Conservation (phyloP, 192 early-diverging fungal genomes). For the Backusella sp. region DNA sequence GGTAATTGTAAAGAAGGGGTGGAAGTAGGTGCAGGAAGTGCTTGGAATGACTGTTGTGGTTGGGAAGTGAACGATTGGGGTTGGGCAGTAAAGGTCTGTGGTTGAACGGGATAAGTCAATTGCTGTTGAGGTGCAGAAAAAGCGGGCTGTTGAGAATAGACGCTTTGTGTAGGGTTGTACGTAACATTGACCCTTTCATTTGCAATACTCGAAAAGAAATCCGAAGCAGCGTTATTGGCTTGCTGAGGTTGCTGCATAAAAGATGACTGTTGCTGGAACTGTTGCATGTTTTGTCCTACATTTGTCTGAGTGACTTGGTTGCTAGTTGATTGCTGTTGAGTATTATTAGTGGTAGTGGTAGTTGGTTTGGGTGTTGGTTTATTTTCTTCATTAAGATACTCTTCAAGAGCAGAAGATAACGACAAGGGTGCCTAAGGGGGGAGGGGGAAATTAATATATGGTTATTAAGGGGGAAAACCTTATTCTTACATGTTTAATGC, state of each 20-base stretch:
- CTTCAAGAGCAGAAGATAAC: slow-evolving; percentile 31
- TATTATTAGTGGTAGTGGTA: not conserved
- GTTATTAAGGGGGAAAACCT: not conserved
- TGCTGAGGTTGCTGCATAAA: slow-evolving; percentile 11
- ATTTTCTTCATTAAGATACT: slow-evolving; percentile 31
- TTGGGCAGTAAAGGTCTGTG: not conserved
- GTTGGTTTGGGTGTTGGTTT: not conserved
- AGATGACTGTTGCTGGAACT: not conserved
- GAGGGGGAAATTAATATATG: not conserved
- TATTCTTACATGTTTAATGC: slow-evolving; percentile 67
- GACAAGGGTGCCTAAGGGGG: slow-evolving; percentile 25
- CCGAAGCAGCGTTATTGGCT: slow-evolving; percentile 14
- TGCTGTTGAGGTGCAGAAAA: not conserved
- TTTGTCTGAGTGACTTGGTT: not conserved
- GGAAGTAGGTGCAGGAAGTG: not conserved
- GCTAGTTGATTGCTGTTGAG: not conserved
- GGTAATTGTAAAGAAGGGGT: slow-evolving; percentile 15
- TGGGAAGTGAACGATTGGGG: not conserved
- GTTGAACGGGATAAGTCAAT: not conserved
- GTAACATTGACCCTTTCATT: slow-evolving; percentile 22
- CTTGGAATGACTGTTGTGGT: not conserved
- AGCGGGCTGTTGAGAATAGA: not conserved
- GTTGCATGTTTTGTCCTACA: slow-evolving; percentile 4
- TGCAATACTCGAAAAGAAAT: slow-evolving; percentile 33
- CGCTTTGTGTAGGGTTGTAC: not conserved